Evolutionary conservation across 345 rosid species (phyloP), one percentile per base, ranked within the genome.

Genomic region (Toxicodendron radicans): DNA sequence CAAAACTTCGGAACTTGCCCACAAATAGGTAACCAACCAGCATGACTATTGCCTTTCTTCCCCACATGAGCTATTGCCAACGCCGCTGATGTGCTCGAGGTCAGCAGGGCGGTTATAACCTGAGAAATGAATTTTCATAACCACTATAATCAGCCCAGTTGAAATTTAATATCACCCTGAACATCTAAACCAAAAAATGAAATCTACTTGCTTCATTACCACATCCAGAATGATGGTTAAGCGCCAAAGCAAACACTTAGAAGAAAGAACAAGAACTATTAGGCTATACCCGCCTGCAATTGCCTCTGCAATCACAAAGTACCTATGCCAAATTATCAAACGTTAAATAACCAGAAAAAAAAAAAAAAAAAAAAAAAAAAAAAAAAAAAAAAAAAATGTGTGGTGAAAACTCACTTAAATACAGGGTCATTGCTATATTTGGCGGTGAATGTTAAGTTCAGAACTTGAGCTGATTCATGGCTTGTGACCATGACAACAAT

Each of bases 11-110:
- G 84, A 68, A 89, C 87, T 72, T 83, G 86, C 12, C 73, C 82
- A 49, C 89, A 89, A 56, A 89, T 67, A 1, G 93, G 89, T 3
- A 85, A 76, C 93, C 93, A 89, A 7, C 93, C 91, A 9, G 93
- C 90, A 60, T 83, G 89, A 27, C 64, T 75, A 53, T 79, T 86
- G 68, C 93, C 91, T 30, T 84, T 80, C 75, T 85, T 87, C 35
- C 93, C 93, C 68, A 89, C 86, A 46, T 56, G 57, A 38, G 84
- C 93, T 77, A 85, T 76, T 65, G 88, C 90, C 79, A 89, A 27
- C 0, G 93, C 86, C 13, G 93, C 86, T 0, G 91, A 81, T 52
- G 87, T 77, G 86, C 87, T 84, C 16, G 90, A 84, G n/a, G 79
- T 77, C 11, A 86, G 74, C 23, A 87, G 51, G 74, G 78, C 20